Base-by-base conservation (phyloP, 2,329 filamentous ascomycete genomes). In the Alternaria gansuensis region DNA sequence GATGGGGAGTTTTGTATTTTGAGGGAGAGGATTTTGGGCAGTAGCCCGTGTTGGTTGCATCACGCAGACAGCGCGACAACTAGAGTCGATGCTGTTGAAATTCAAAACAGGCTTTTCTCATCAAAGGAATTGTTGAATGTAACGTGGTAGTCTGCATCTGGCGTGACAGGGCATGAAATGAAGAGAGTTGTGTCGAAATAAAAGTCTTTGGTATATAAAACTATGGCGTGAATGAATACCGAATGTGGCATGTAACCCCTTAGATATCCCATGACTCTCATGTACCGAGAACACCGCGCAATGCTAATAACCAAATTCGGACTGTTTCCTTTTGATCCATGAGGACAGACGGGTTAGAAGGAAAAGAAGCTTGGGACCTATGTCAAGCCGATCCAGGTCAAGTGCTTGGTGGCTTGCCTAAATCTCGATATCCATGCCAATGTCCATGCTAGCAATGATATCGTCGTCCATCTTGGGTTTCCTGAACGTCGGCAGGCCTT, bases 341-440 rank as follows among this genome's bases (percentile, higher is more conserved):
- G 14, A 21, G 10, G 21, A 24, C 17, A 40, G 21, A 40, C 37
- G 6, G 37, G 14, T 14, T 48, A 8, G 17, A 34, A 24, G 24
- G 14, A 31, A 40, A 44, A 13, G 21, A 21, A 50, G 24, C 33
- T 17, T 5, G 23, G 2, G 13, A 37, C 28, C 10, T 17, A 24
- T 8, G 28, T 10, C 17, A n/a, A 7, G 17, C 37, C 21, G 5
- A 4, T 11, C 14, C 46, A 13, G 2, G 8, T n/a, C 46, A 36
- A 26, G 4, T 21, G 33, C n/a, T 14, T 29, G 13, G 14, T 4
- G 17, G 11, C 23, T 21, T 9, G 48, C 60, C 79, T 72, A 92
- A 68, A 96, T 92, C 67, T 96, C 93, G 69, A 97, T 88, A 68
- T 98, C 94, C 75, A 98, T 92, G 28, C 92, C 94, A 69, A 98